Conservation (phyloP, 2,329 filamentous ascomycete species). For the Fusarium stilboides region DNA sequence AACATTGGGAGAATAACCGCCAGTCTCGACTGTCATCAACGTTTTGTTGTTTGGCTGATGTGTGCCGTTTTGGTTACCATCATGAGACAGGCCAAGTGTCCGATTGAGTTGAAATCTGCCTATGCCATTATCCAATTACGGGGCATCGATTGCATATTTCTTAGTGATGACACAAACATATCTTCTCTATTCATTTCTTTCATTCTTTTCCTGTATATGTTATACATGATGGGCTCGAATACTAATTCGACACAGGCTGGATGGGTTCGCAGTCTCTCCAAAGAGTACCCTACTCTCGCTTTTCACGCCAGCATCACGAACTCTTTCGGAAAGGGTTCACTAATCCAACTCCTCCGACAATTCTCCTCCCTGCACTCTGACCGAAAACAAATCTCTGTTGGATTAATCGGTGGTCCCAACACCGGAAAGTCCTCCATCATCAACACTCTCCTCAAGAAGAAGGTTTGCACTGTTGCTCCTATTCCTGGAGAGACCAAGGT, state of each 20-base stretch:
- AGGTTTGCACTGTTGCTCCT: conserved; percentile 92
- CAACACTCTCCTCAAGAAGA: conserved; percentile 94
- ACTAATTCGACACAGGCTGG: conserved; percentile 75
- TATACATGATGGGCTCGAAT: conserved; percentile 30
- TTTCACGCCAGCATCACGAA: conserved; percentile 97
- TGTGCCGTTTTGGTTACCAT: conserved; percentile 91
- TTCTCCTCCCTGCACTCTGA: conserved; percentile 92
- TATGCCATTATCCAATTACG: conserved; percentile 63
- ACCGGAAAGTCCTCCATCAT: conserved; percentile 97
- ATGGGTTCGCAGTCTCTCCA: conserved; percentile 91
- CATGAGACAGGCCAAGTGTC: conserved; percentile 85
- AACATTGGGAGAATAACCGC: conserved; percentile 94
- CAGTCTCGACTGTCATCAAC: conserved; percentile 59
- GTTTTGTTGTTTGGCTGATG: conserved; percentile 71
- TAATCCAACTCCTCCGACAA: conserved; percentile 92
- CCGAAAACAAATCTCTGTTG: conserved; percentile 94
- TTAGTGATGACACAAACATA: conserved; percentile 98
- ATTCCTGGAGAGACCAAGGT: conserved; percentile 98
- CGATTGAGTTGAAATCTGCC: conserved; percentile 95
- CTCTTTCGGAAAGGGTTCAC: conserved; percentile 94
- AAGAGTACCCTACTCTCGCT: conserved; percentile 92
- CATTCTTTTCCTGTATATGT: background rate
- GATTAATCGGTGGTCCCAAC: conserved; percentile 85
- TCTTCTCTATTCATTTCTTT: conserved; percentile 29
- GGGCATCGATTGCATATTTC: conserved; percentile 83